phyloP scores from a whole-genome alignment of 2,329 filamentous ascomycete species.

The Dothistroma pini region DNA sequence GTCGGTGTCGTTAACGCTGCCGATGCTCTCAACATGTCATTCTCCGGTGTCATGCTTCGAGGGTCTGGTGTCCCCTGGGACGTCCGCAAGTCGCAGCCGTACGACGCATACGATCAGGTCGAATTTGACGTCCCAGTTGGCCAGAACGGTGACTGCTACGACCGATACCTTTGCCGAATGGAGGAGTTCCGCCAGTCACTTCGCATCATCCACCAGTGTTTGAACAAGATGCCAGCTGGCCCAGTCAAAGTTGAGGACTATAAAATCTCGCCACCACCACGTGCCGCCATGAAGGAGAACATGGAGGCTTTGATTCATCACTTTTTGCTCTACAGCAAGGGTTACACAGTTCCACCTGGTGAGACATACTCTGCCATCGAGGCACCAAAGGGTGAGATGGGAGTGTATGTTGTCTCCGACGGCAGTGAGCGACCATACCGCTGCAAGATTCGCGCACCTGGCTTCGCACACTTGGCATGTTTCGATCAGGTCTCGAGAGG shows the following conservation, averaged over 20 bases:
- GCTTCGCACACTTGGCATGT: slow-evolving; percentile 89
- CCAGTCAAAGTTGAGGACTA: slow-evolving; percentile 97
- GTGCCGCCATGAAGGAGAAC: slow-evolving; percentile 99
- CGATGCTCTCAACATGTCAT: slow-evolving; percentile 95
- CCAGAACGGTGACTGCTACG: slow-evolving; percentile 97
- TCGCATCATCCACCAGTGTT: slow-evolving; percentile 96
- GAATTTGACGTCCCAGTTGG: slow-evolving; percentile 98
- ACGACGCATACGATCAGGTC: slow-evolving; percentile 96
- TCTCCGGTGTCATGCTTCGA: slow-evolving; percentile 96
- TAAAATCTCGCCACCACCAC: slow-evolving; percentile 95
- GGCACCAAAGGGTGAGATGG: slow-evolving; percentile 99
- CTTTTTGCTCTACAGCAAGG: slow-evolving; percentile 98
- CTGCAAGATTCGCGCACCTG: slow-evolving; percentile 94
- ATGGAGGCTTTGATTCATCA: slow-evolving; percentile 99
- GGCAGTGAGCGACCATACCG: slow-evolving; percentile 95
- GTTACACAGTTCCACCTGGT: slow-evolving; percentile 91
- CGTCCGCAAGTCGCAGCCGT: slow-evolving; percentile 92
- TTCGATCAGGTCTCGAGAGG: slow-evolving; percentile 93
- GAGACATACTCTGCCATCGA: slow-evolving; percentile 98
- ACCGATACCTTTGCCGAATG: slow-evolving; percentile 98
- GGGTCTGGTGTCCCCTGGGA: slow-evolving; percentile 96
- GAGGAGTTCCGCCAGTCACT: slow-evolving; percentile 98
- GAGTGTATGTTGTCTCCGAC: slow-evolving; percentile 92
- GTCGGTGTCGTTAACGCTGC: slow-evolving; percentile 86
- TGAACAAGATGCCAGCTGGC: slow-evolving; percentile 97